Conservation (phyloP, 352 stramenopile genomes). For the Detonula confervacea region DNA sequence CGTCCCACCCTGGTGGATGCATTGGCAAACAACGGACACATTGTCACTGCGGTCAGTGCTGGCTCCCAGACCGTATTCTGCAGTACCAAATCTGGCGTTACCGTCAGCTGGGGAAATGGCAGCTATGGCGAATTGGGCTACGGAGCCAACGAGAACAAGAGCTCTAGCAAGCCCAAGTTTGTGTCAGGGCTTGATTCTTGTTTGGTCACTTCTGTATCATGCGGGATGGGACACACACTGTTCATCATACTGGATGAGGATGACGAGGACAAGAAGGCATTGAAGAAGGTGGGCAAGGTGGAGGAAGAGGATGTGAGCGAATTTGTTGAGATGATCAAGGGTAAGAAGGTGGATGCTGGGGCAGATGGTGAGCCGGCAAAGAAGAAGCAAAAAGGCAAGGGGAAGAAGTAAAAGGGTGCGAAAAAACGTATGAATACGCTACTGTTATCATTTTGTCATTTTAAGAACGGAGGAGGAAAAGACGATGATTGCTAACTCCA, state of each 20-base stretch:
- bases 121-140: constrained; percentile 79
- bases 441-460: no score
- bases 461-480: no score
- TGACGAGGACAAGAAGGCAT: constrained; percentile 53
- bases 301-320: constrained; percentile 42
- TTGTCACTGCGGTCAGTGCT: constrained; percentile 61
- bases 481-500: no score
- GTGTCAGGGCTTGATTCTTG: constrained; percentile 67
- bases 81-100: constrained; percentile 68
- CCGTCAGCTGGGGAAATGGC: constrained; percentile 80
- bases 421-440: no score
- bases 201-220: constrained; percentile 65
- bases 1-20: constrained; percentile 74
- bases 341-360: constrained; percentile 23
- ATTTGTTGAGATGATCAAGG: constrained; percentile 47
- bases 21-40: constrained; percentile 83
- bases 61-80: constrained; percentile 71
- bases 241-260: constrained; percentile 76
- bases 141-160: constrained; percentile 67
- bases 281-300: constrained; percentile 57
- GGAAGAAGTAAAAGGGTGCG: constrained; percentile 43
- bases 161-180: constrained; percentile 78
- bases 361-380: constrained; percentile 40
- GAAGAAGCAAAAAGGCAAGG: constrained; percentile 50
- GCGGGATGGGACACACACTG: constrained; percentile 79